phyloP scores from a whole-genome alignment of 2,329 filamentous ascomycete genomes.

The Cyclaneusma minus region DNA sequence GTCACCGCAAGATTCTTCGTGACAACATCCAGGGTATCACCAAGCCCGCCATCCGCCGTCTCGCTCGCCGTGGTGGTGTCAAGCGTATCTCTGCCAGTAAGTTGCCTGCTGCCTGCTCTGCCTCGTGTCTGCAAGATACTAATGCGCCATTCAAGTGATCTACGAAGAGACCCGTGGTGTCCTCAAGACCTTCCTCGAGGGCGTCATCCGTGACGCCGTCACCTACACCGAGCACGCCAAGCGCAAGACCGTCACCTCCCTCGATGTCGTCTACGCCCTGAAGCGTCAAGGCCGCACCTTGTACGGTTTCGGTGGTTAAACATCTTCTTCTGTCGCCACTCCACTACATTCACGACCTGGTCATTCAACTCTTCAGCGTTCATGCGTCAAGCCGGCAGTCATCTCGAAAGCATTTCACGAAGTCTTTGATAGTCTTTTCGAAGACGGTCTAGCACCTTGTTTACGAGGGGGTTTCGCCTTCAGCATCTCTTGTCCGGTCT shows the following conservation, averaged over 20 bases:
- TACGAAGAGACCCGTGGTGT: constrained; percentile 74
- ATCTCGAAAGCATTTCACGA: too few species aligned
- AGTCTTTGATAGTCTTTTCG: constrained; percentile 20
- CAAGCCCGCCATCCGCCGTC: constrained; percentile 96
- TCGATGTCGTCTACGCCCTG: constrained; percentile 47
- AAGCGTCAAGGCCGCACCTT: constrained; percentile 52
- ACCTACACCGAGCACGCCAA: constrained; percentile 76
- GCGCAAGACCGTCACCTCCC: constrained; percentile 56
- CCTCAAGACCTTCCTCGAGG: constrained; percentile 71
- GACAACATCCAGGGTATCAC: constrained; percentile 99
- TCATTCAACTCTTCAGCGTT: constrained; percentile 9
- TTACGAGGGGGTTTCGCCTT: constrained; percentile 20
- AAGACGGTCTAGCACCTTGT: constrained; percentile 21
- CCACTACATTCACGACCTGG: constrained; percentile 6
- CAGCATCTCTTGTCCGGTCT: too few species aligned
- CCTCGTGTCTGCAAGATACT: background rate
- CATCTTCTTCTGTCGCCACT: constrained; percentile 1
- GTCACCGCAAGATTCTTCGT: constrained; percentile 96
- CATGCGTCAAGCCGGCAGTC: too few species aligned
- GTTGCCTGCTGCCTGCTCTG: constrained; percentile 4
- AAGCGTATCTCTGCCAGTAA: constrained; percentile 97
- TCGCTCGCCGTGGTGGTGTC: constrained; percentile 97
- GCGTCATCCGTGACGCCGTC: constrained; percentile 65
- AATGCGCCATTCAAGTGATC: constrained; percentile 38
- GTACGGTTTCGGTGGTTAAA: constrained; percentile 53